Conservation (phyloP, 345 rosid species). For the Eucalyptus curtisii region DNA sequence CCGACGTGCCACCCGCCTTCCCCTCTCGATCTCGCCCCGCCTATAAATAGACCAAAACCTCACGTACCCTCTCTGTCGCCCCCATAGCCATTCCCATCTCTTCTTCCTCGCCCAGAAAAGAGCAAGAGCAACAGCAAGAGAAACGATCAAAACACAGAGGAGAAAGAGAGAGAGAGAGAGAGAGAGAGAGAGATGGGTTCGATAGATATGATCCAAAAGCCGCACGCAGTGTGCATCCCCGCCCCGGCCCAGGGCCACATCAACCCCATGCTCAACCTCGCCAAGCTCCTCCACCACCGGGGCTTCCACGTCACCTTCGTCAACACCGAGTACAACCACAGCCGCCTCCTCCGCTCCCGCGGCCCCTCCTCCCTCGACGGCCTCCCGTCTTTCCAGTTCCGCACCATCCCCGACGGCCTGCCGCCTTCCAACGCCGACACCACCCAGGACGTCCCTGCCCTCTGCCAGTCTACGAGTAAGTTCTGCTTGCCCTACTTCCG, state of each 20-base stretch:
- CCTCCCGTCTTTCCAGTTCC: not conserved
- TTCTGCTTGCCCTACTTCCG: not conserved
- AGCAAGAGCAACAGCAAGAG: not conserved
- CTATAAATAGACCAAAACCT: not conserved
- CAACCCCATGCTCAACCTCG: not conserved
- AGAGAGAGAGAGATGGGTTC: not conserved
- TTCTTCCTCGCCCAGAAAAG: not conserved
- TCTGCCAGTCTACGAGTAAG: not conserved
- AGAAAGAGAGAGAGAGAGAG: not conserved
- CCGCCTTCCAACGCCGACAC: not conserved
- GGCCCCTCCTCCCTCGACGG: not conserved
- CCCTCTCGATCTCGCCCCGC: not conserved
- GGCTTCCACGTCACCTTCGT: slow-evolving; percentile 1
- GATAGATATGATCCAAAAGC: not conserved
- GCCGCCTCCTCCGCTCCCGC: not conserved
- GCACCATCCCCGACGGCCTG: not conserved
- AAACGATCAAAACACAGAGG: not conserved
- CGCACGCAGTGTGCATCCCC: not conserved
- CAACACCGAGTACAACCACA: not conserved
- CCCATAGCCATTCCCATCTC: not conserved
- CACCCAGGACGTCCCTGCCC: not conserved
- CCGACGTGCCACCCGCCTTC: not conserved
- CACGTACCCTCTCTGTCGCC: not conserved
- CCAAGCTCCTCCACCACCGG: not conserved
- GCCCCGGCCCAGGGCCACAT: not conserved